Percentiles rank a stretch among this genome's conserved stretches.
phyloP scores from a whole-genome alignment of 108 stramenopile species.

The Discostella stelligeroides region DNA sequence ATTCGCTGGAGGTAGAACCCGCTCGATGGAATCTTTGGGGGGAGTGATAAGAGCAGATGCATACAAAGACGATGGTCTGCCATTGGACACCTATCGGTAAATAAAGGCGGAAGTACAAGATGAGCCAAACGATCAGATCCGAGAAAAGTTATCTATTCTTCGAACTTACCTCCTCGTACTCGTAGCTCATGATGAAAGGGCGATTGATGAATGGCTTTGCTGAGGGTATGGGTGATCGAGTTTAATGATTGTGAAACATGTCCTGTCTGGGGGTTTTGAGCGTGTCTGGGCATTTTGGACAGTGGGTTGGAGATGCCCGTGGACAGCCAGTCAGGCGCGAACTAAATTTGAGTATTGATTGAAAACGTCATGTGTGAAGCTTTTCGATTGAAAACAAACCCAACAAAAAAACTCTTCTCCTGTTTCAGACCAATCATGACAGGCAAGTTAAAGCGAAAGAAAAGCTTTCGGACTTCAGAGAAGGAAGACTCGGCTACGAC shows the following conservation, averaged over 20 bases:
- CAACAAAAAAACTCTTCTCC: too few relatives aligned
- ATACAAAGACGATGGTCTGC: too few relatives aligned
- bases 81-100: neutral
- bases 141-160: neutral
- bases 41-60: constrained; percentile 30
- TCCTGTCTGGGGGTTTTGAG: neutral
- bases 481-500: too few relatives aligned
- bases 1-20: neutral
- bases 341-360: too few relatives aligned
- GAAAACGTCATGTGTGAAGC: too few relatives aligned
- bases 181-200: neutral
- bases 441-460: too few relatives aligned
- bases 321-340: too few relatives aligned
- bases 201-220: neutral
- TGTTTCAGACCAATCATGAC: too few relatives aligned
- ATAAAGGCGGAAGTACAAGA: neutral
- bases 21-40: constrained; percentile 2
- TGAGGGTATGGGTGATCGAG: neutral
- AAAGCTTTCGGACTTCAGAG: too few relatives aligned
- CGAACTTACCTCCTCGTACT: constrained; percentile 4
- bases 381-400: too few relatives aligned
- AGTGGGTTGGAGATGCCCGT: too few relatives aligned
- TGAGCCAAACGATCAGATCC: neutral
- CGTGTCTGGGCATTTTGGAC: constrained; percentile 4
- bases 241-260: neutral